Percentiles rank a stretch among this genome's conserved stretches.
phyloP scores from a whole-genome alignment of 495 filamentous ascomycete genomes.

The Sordaria brevicollis region DNA sequence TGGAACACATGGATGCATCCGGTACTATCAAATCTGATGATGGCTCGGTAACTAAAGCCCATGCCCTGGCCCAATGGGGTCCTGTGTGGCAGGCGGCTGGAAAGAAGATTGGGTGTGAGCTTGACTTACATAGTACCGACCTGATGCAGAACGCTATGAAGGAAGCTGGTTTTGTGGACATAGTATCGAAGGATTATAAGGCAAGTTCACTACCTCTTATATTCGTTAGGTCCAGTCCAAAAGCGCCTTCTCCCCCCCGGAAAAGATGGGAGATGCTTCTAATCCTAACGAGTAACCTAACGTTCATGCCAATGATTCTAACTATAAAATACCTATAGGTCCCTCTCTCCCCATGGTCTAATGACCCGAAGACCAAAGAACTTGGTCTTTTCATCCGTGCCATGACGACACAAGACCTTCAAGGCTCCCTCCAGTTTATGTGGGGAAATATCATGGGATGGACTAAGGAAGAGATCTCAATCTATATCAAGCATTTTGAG shows the following conservation, averaged over 20 bases:
- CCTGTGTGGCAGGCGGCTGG: no score
- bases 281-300: no score
- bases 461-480: slow-evolving; percentile 4
- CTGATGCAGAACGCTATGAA: slow-evolving; percentile 48
- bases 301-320: background rate
- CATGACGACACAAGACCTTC: slow-evolving; percentile 17
- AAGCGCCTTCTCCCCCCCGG: no score
- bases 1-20: slow-evolving; percentile 13
- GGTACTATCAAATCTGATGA: background rate
- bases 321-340: background rate
- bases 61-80: no score
- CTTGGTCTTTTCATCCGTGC: slow-evolving; percentile 25
- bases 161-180: slow-evolving; percentile 47
- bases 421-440: slow-evolving; percentile 16
- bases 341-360: background rate
- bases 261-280: no score
- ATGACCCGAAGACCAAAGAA: slow-evolving; percentile 37
- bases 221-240: no score
- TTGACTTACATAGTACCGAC: slow-evolving; percentile 18
- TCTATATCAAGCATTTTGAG: no score
- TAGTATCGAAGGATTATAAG: slow-evolving; percentile 10
- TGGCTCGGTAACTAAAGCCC: no score
- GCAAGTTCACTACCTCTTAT: background rate
- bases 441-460: slow-evolving; percentile 22
- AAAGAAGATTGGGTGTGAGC: slow-evolving; percentile 8